Base-by-base conservation (phyloP, 331 rosid species). In the Phaseolus coccineus region DNA sequence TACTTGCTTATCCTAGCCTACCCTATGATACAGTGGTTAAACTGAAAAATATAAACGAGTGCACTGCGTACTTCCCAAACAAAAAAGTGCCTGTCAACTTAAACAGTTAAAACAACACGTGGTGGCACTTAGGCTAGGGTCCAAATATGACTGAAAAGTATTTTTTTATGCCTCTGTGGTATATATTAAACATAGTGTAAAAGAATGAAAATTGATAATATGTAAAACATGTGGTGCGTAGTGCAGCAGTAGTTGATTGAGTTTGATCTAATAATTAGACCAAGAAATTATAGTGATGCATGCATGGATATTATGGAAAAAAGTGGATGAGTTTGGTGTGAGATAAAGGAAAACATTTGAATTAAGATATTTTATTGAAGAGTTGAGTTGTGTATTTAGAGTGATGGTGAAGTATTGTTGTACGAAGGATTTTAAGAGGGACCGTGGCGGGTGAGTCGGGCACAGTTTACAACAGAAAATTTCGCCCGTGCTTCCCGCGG, bases 401-500 rank as follows among this genome's bases (percentile, higher is more conserved):
- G 25, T 2, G 0, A 53, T 3, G 24, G 39, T 33, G 37, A 33
- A 4, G 37, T 4, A 10, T 15, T 46, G 11, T 12, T 9, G 71
- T 66, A 66, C 31, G 48, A 35, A 39, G 71, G 71, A 66, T 66
- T 66, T 66, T 30, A 64, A 3, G 71, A 66, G 71, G 71, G 33
- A 5, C n/a, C 71, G 30, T 16, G 16, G 16, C 0, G 25, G 7
- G 67, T 28, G 22, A 61, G n/a, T 58, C n/a, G 10, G 69, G 28
- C 70, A 40, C 28, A 57, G 78, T 14, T 39, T 1, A 72, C 27
- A 75, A 53, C 44, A 63, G 64, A 67, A 48, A 77, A 58, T 56
- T 71, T 80, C 91, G 64, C 94, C 97, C 97, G 94, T 84, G 85
- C 87, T 80, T 85, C 88, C 80, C 93, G 97, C 91, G 94, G 87